Evolutionary conservation across 352 stramenopile genomes (phyloP).

Genomic region (Pythium angustatum): DNA sequence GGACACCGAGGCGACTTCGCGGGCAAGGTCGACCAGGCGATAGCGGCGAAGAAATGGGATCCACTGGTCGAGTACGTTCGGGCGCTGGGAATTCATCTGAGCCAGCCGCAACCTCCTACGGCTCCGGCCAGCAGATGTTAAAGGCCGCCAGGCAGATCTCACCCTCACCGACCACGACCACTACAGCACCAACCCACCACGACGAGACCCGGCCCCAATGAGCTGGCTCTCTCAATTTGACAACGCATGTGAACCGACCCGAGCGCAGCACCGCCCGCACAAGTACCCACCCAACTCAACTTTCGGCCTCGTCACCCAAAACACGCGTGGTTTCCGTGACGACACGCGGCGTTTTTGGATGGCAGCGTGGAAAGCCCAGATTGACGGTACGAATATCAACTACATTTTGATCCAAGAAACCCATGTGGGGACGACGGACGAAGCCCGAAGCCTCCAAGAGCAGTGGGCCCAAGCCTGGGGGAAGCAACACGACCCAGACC

Average conservation of each 20-base stretch:
- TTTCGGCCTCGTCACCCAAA: background rate
- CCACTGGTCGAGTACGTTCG: background rate
- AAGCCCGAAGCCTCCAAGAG: background rate
- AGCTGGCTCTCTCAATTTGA: background rate
- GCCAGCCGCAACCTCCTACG: background rate
- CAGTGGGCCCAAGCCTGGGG: background rate
- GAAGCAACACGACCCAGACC: background rate
- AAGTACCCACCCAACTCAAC: background rate
- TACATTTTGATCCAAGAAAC: conserved; percentile 9
- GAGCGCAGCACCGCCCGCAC: background rate
- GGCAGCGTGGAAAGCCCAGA: background rate
- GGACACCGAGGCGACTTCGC: background rate
- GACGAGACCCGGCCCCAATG: background rate
- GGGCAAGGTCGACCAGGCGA: too few relatives aligned
- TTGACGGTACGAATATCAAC: background rate
- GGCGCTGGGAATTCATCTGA: background rate
- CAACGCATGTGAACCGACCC: too few relatives aligned
- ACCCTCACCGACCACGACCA: too few relatives aligned
- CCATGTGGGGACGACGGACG: background rate
- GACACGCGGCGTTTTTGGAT: background rate
- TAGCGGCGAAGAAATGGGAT: background rate
- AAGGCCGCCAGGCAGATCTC: background rate
- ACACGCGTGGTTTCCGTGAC: background rate
- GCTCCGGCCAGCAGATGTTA: background rate
- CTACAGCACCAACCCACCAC: too few relatives aligned